phyloP scores from a whole-genome alignment of 2,329 filamentous ascomycete species.

The Aspergillus sp. region DNA sequence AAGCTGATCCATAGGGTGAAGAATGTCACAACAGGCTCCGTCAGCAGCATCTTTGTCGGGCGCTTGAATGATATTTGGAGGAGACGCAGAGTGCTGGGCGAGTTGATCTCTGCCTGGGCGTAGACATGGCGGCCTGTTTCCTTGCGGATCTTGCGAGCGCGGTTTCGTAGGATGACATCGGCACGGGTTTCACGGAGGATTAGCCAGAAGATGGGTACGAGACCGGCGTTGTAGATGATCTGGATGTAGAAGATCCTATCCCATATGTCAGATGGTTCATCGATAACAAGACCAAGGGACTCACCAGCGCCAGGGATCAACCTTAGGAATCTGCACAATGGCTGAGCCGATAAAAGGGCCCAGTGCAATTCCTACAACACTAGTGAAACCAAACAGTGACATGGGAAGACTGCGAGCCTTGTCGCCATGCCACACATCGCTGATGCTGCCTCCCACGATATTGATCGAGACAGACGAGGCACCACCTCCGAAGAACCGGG shows the following conservation, averaged over 20 bases:
- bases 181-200: conserved; percentile 44
- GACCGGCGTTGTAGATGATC: conserved; percentile 44
- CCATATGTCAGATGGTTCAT: background rate
- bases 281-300: background rate
- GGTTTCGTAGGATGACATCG: conserved; percentile 43
- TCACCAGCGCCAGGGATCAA: conserved; percentile 43
- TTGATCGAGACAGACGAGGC: conserved; percentile 46
- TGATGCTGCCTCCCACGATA: conserved; percentile 37
- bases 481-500: conserved; percentile 46
- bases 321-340: conserved; percentile 36
- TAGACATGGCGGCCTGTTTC: conserved; percentile 33
- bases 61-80: conserved; percentile 43
- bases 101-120: conserved; percentile 25
- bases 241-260: conserved; percentile 47
- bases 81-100: background rate
- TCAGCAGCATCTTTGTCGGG: conserved; percentile 40
- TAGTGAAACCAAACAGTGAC: conserved; percentile 45
- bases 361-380: conserved; percentile 45
- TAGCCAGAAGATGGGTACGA: conserved; percentile 44
- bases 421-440: conserved; percentile 39
- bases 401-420: conserved; percentile 43
- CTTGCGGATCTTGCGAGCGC: conserved; percentile 40
- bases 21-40: conserved; percentile 44
- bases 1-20: conserved; percentile 48
- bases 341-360: conserved; percentile 47